Percentiles rank a stretch among this genome's conserved stretches.
phyloP scores from a whole-genome alignment of 2,329 filamentous ascomycete genomes.

The Fusarium ambrosium region DNA sequence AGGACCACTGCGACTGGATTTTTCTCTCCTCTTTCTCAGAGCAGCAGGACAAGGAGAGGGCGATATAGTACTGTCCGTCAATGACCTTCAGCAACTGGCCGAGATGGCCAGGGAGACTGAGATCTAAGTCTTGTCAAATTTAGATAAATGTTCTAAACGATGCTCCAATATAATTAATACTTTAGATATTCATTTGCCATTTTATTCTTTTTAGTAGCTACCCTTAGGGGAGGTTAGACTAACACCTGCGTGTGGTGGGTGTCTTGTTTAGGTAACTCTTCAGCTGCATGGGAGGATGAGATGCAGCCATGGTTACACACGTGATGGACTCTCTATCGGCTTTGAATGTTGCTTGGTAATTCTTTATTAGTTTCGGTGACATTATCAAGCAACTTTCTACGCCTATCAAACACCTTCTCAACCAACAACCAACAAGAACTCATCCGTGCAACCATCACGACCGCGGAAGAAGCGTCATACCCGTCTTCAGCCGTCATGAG shows the following conservation, averaged over 20 bases:
- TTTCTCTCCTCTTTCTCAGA: background rate
- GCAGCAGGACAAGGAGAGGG: background rate
- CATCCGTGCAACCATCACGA: conserved; percentile 12
- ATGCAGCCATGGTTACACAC: background rate
- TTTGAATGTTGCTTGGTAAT: conserved; percentile 5
- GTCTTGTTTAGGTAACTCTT: background rate
- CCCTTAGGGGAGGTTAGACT: background rate
- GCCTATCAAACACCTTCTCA: background rate
- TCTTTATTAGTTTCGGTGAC: background rate
- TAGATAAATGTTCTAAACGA: background rate
- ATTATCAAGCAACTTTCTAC: conserved; percentile 7
- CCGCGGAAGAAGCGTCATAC: conserved; percentile 17
- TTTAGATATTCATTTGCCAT: background rate
- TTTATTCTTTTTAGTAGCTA: background rate
- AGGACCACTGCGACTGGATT: background rate
- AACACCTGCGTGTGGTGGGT: background rate
- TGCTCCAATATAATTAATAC: background rate
- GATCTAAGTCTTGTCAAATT: background rate
- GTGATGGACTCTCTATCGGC: background rate
- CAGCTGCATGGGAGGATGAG: background rate
- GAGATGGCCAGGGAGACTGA: background rate
- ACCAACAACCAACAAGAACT: conserved; percentile 8
- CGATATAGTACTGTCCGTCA: background rate
- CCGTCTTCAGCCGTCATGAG: conserved; percentile 43
- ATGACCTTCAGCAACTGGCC: background rate